A percentile compares a stretch with the other conserved stretches of the same genome.
Conservation (phyloP, 306 rosid species). For the Vigna radiata region DNA sequence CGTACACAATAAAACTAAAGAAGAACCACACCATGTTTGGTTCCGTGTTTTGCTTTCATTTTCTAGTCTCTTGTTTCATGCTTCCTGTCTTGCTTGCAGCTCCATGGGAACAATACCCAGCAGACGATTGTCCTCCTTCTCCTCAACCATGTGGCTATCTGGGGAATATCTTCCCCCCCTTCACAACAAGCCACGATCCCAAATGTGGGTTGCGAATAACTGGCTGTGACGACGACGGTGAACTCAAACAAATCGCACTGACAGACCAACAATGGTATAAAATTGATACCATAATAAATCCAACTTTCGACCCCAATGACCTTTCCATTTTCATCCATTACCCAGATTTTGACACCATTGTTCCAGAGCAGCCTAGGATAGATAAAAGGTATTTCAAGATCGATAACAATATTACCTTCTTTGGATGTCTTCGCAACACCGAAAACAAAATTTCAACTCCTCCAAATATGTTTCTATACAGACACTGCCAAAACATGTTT, state of each 20-base stretch:
- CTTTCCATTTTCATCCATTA: background rate
- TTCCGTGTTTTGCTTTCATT: constrained; percentile 15
- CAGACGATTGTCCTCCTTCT: background rate
- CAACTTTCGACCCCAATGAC: background rate
- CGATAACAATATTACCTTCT: background rate
- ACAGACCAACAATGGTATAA: background rate
- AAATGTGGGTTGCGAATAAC: constrained; percentile 15
- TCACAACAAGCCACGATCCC: background rate
- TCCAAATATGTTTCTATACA: rapidly evolving
- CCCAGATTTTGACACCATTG: background rate
- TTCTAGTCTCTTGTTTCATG: constrained; percentile 16
- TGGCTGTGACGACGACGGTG: background rate
- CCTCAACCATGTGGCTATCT: constrained; percentile 9
- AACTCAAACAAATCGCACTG: background rate
- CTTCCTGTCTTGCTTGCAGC: constrained; percentile 10
- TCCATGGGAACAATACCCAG: too few species aligned
- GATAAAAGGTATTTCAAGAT: background rate
- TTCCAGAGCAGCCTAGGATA: background rate
- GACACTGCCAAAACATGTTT: background rate
- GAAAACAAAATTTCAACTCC: too few species aligned
- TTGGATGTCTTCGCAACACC: background rate
- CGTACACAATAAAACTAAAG: background rate
- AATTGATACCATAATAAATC: background rate
- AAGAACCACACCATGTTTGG: constrained; percentile 8
- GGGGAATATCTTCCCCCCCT: background rate